These are phyloP conservation scores for Axilococcus clingmanii DNA, from an alignment of 139 green algal genomes.

Conservation along the genomic window DNA sequence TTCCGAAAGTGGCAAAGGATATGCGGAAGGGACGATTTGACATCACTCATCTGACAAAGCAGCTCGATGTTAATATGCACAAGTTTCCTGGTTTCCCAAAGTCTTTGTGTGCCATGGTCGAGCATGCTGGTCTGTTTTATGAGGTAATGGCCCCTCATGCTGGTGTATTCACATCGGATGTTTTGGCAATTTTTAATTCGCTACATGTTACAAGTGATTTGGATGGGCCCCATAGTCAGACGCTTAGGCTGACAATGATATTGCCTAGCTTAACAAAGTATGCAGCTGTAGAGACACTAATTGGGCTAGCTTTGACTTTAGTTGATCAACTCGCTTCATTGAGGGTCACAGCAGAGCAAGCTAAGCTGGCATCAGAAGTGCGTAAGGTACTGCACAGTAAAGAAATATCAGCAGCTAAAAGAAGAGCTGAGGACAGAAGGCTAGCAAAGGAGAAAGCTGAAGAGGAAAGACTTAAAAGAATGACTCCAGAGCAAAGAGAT, in stretches of 20 bases:
- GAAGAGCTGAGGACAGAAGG: neutral
- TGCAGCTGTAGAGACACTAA: constrained; percentile 5
- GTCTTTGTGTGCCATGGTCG: neutral
- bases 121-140: neutral
- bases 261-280: constrained; percentile 10
- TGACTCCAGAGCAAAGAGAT: constrained; percentile 8
- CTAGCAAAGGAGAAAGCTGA: constrained; percentile 5
- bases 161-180: constrained; percentile 9
- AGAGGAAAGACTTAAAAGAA: neutral
- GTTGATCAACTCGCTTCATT: constrained; percentile 14
- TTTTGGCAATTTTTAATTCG: constrained; percentile 7
- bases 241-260: constrained; percentile 16
- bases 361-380: constrained; percentile 8
- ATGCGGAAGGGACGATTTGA: constrained; percentile 12
- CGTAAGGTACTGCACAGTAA: neutral
- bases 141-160: constrained; percentile 4
- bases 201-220: constrained; percentile 32
- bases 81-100: neutral
- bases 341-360: constrained; percentile 14
- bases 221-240: constrained; percentile 4
- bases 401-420: neutral
- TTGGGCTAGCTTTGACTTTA: neutral
- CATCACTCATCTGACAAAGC: constrained; percentile 13
- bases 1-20: constrained; percentile 1
- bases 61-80: neutral